Percentiles rank a stretch among this genome's conserved stretches.
phyloP scores from a whole-genome alignment of 1,284 basidiomycete genomes.

The Tetrapyrgos nigripes region DNA sequence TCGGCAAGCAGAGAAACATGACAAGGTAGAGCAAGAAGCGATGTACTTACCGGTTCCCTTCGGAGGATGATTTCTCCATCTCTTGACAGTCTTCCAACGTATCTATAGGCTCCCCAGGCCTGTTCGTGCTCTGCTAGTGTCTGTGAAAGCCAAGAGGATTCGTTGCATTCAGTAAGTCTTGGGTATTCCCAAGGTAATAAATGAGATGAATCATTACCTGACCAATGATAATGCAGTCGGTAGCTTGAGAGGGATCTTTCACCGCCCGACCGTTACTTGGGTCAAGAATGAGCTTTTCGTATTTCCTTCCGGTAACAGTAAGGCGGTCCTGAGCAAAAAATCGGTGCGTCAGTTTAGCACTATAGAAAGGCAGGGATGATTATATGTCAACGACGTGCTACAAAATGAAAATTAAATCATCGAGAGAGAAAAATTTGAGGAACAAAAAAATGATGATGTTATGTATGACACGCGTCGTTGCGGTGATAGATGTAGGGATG shows the following conservation, averaged over 20 bases:
- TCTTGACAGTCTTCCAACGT: slow-evolving; percentile 44
- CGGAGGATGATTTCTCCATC: slow-evolving; percentile 49
- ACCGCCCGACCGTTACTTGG: slow-evolving; percentile 9
- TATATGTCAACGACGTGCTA: too few species aligned
- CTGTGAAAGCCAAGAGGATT: slow-evolving; percentile 28
- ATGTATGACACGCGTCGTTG: too few species aligned
- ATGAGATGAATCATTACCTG: slow-evolving; percentile 36
- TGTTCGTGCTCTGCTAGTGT: slow-evolving; percentile 50
- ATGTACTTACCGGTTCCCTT: slow-evolving; percentile 46
- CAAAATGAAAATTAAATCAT: too few species aligned
- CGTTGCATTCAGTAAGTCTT: background rate
- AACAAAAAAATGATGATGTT: too few species aligned
- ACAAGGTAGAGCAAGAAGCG: background rate
- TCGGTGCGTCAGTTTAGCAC: background rate
- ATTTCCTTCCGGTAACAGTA: slow-evolving; percentile 23
- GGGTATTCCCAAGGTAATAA: background rate
- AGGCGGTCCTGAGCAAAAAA: slow-evolving; percentile 9
- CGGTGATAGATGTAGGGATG: background rate
- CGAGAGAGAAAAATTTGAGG: too few species aligned
- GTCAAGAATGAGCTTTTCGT: slow-evolving; percentile 30
- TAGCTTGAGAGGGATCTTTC: slow-evolving; percentile 25
- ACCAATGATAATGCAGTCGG: slow-evolving; percentile 44
- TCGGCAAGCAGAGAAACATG: slow-evolving; percentile 2
- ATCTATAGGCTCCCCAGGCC: slow-evolving; percentile 54
- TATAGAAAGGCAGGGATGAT: background rate